These are phyloP conservation scores for Monilinia polystroma DNA, from an alignment of 2,329 filamentous ascomycete genomes.

Conservation along the genomic window DNA sequence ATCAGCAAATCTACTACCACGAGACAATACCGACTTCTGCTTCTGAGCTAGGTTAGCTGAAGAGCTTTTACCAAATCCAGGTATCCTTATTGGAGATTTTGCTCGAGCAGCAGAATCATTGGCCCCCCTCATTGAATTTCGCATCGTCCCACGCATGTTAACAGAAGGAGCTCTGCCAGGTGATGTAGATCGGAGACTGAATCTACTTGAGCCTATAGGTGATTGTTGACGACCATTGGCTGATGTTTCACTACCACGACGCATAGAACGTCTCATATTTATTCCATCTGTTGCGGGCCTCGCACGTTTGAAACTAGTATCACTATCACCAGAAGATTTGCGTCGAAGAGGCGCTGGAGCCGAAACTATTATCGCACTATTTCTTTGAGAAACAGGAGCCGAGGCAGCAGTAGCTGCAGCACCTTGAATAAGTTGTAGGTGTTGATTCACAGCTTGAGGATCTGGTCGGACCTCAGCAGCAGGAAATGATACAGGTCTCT, in stretches of 20 bases:
- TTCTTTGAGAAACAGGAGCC: slow-evolving; percentile 18
- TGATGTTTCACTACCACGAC: slow-evolving; percentile 44
- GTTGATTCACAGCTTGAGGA: slow-evolving; percentile 29
- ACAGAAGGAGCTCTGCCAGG: slow-evolving; percentile 53
- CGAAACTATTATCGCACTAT: slow-evolving; percentile 14
- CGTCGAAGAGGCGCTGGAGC: slow-evolving; percentile 46
- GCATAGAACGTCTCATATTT: slow-evolving; percentile 73
- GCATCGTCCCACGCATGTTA: slow-evolving; percentile 40
- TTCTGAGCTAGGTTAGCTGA: slow-evolving; percentile 27
- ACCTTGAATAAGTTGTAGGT: slow-evolving; percentile 32
- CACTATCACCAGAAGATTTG: slow-evolving; percentile 63
- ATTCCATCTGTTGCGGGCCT: slow-evolving; percentile 52
- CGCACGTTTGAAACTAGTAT: slow-evolving; percentile 78
- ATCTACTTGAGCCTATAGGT: slow-evolving; percentile 53
- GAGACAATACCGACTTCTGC: slow-evolving; percentile 25
- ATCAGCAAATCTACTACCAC: slow-evolving; percentile 39
- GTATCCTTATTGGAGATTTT: slow-evolving; percentile 29
- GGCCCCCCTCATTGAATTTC: slow-evolving; percentile 42
- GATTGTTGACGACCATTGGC: slow-evolving; percentile 40
- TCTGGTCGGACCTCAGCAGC: slow-evolving; percentile 26
- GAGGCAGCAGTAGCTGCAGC: slow-evolving; percentile 29
- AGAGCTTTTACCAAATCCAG: slow-evolving; percentile 33
- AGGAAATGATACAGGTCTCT: slow-evolving; percentile 37
- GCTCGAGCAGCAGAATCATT: slow-evolving; percentile 25
- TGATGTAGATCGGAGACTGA: slow-evolving; percentile 70